Evolutionary conservation across 2,329 filamentous ascomycete genomes (phyloP), one percentile per base, ranked within the genome.

Genomic region (Phyllosticta citribraziliensis): DNA sequence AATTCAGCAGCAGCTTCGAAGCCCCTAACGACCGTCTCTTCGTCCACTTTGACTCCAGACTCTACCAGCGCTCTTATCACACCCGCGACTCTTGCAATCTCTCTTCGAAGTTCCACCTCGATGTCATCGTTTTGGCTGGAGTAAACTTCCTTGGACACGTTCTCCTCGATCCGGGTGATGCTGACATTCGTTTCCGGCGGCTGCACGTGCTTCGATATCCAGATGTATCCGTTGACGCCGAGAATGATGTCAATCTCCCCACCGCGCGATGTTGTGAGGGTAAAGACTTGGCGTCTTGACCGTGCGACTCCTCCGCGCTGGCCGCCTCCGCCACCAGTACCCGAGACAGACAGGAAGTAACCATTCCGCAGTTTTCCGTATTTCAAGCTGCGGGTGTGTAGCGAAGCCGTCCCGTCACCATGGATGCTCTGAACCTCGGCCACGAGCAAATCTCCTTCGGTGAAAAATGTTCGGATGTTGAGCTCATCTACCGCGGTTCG

Each of bases 331-430:
- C 91, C 89, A 0, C 92, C 92, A 0, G 88, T 87, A 0, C 92
- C 92, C 8, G 83, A 83, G 1, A 97, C 88, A 56, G 86, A 84
- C 60, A 94, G 82, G 71, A 99, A 97, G 2, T 95, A 82, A 3
- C 94, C 94, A 74, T 99, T 99, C 57, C 93, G 81, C 69, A 99
- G 79, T 78, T 99, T 99, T 53, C 94, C 94, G 75, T 97, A 99
- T 72, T 93, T 92, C 70, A 97, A 77, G 65, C 85, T 89, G 63
- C 94, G 85, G 9, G 94, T 97, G 77, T 99, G 94, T 70, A 99
- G 79, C 62, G 87, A 87, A 0, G 94, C 92, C 1, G 85, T 87
- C 62, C 92, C 93, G 75, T 97, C 93, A 62, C 85, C 82, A 73
- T 91, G 90, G 60, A 99, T 80, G 67, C 85, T 84, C 80, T 99